These are phyloP conservation scores for Senecio squalidus DNA, from an alignment of 140 eudicot genomes.

Conservation along the genomic window DNA sequence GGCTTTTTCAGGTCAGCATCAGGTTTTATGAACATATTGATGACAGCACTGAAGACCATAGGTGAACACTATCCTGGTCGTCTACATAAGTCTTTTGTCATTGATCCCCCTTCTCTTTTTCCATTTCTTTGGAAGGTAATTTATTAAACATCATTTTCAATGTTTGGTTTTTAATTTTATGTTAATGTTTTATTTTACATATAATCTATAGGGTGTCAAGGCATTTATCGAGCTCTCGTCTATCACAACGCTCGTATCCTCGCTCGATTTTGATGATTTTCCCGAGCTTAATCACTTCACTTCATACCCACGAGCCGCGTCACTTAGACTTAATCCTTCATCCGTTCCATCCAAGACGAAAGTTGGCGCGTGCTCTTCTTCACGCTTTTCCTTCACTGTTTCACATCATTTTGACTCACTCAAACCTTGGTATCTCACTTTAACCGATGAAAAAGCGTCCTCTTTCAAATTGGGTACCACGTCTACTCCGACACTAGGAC, in stretches of 20 bases:
- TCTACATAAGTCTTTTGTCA: conserved; percentile 84
- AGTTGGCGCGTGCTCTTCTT: conserved; percentile 71
- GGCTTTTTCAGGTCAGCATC: conserved; percentile 99
- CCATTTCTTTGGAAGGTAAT: conserved; percentile 97
- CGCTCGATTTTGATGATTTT: conserved; percentile 78
- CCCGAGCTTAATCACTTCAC: conserved; percentile 63
- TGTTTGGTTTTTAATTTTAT: background rate
- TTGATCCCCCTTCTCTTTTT: conserved; percentile 93
- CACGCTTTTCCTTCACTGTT: conserved; percentile 88
- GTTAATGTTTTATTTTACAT: background rate
- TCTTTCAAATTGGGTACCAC: conserved; percentile 79
- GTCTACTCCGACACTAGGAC: conserved; percentile 46
- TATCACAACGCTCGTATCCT: conserved; percentile 54
- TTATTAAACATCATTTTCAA: background rate
- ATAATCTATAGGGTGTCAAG: conserved; percentile 65
- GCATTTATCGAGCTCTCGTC: conserved; percentile 83
- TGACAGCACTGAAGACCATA: conserved; percentile 73
- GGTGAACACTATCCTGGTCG: conserved; percentile 88
- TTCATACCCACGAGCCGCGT: conserved; percentile 71
- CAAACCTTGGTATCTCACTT: conserved; percentile 91
- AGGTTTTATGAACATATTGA: conserved; percentile 86
- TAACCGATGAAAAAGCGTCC: conserved; percentile 68
- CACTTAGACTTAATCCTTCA: conserved; percentile 69
- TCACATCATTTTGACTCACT: conserved; percentile 78
- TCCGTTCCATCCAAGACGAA: conserved; percentile 49